Evolutionary conservation across 2,329 filamentous ascomycete species (phyloP).

Genomic region (Metarhizium sp.): DNA sequence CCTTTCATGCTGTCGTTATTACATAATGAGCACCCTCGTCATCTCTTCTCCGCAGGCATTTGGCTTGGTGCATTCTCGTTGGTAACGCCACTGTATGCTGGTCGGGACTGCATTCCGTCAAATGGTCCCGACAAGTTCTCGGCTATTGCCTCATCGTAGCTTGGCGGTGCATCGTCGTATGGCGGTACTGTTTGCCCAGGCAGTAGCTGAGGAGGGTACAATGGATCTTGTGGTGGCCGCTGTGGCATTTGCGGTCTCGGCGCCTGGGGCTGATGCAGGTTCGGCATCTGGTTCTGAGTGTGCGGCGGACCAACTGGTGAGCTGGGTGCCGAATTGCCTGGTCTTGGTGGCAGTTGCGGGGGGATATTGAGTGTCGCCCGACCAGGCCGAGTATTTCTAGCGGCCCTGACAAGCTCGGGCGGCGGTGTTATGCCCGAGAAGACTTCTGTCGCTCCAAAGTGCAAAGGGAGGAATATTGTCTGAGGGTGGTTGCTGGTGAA

Average conservation of each 20-base stretch:
- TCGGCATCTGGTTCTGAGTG: constrained; percentile 8
- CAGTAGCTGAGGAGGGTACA: constrained; percentile 48
- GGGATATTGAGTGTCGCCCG: constrained; percentile 25
- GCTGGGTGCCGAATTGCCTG: constrained; percentile 16
- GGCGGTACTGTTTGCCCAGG: constrained; percentile 31
- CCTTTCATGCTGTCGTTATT: constrained; percentile 6
- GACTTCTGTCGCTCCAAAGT: constrained; percentile 64
- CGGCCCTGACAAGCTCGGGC: constrained; percentile 59
- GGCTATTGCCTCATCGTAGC: constrained; percentile 88
- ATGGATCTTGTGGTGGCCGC: constrained; percentile 33
- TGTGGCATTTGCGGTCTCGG: constrained; percentile 13
- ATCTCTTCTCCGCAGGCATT: constrained; percentile 33
- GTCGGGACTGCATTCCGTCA: constrained; percentile 49
- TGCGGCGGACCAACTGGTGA: constrained; percentile 11
- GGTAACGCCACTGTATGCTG: constrained; percentile 57
- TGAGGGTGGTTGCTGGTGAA: constrained; percentile 33
- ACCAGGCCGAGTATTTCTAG: constrained; percentile 25
- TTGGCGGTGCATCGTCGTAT: constrained; percentile 77
- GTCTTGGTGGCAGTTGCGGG: constrained; percentile 26
- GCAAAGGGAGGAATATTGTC: constrained; percentile 66
- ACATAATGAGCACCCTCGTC: constrained; percentile 6
- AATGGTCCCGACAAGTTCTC: constrained; percentile 62
- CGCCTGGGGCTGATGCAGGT: background rate
- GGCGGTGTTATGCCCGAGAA: constrained; percentile 85
- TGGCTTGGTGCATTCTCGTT: constrained; percentile 50